Evolutionary conservation across 139 green algal species (phyloP), one percentile per base, ranked within the genome.

Genomic region (Chlamydomonas asymmetrica): DNA sequence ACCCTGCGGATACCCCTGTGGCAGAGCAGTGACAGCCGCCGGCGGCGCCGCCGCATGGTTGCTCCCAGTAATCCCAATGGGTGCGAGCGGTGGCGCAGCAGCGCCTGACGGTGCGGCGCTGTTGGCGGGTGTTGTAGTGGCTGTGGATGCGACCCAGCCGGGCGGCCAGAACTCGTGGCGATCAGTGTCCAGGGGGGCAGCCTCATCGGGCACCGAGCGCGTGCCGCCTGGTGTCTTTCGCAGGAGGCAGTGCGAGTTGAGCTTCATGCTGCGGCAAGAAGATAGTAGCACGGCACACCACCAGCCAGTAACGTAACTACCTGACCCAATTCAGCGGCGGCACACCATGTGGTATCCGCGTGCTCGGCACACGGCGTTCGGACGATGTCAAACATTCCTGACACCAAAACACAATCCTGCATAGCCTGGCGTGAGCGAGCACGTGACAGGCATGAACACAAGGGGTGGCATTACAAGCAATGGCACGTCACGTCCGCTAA

Each of bases 221-320:
- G 7, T 29, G 50, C 39, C 32, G 18, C 43, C 25, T 4, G 32
- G 59, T 5, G 71, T 69, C n/a, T 7, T 16, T 31, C 39, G 59
- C 13, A 75, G 38, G 8, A 56, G 66, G 56, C 38, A 54, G 40
- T 75, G 69, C 34, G 69, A 66, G 69, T 75, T 75, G 54, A 39
- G 56, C 39, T 38, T 9, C 10, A 16, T 7, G n/a, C 20, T 7
- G 27, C 45, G n/a, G n/a, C n/a, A n/a, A n/a, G n/a, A n/a, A 52
- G 10, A 16, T 16, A 52, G 10, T 16, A 52, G 7, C 54, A 62
- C n/a, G 25, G 25, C n/a, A 37, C 0, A 16, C n/a, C n/a, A 6
- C 35, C 5, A 7, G 54, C 25, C 25, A 16, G 45, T 10, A 52
- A 16, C 6, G 27, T 6, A 29, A 22, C 25, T 63, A 16, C 13